phyloP scores from a whole-genome alignment of 148 eudicot genomes.

The Heliamphora exappendiculata region DNA sequence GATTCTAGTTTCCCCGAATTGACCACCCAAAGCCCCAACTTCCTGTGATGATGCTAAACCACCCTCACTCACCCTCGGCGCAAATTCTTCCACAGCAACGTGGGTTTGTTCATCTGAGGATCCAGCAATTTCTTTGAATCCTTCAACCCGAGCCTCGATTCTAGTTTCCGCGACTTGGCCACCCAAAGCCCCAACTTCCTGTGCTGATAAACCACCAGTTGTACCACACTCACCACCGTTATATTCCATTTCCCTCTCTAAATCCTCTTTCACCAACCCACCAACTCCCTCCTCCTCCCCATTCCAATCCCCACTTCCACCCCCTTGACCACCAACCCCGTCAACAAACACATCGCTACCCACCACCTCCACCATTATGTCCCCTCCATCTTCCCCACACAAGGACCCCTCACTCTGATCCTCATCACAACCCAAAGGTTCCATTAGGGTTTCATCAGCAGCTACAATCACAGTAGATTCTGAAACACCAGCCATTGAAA shows the following conservation, averaged over 20 bases:
- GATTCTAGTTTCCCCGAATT: no score
- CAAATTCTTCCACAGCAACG: slow-evolving; percentile 12
- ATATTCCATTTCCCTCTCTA: neutral
- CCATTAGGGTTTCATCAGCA: slow-evolving; percentile 16
- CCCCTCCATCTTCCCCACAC: slow-evolving; percentile 27
- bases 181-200: slow-evolving; percentile 16
- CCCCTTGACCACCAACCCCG: slow-evolving; percentile 27
- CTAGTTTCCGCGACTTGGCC: neutral
- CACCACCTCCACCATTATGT: slow-evolving; percentile 54
- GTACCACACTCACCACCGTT: slow-evolving; percentile 9
- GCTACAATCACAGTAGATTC: slow-evolving; percentile 8
- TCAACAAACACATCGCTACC: slow-evolving; percentile 53
- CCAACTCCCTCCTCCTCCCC: slow-evolving; percentile 16
- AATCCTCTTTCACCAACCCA: slow-evolving; percentile 6
- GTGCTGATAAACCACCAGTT: neutral
- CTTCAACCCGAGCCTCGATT: slow-evolving; percentile 6
- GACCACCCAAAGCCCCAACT: neutral
- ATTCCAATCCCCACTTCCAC: slow-evolving; percentile 12
- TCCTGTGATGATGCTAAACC: no score
- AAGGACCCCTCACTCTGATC: slow-evolving; percentile 12
- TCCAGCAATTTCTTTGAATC: slow-evolving; percentile 7
- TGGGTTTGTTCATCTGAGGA: neutral
- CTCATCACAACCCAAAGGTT: slow-evolving; percentile 6
- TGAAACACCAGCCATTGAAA: slow-evolving; percentile 2
- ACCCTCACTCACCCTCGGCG: neutral